A percentile compares a stretch with the other conserved stretches of the same genome.
These are phyloP conservation scores for Solanum hybrid DNA, from an alignment of 305 asterid species.

Conservation along the genomic window DNA sequence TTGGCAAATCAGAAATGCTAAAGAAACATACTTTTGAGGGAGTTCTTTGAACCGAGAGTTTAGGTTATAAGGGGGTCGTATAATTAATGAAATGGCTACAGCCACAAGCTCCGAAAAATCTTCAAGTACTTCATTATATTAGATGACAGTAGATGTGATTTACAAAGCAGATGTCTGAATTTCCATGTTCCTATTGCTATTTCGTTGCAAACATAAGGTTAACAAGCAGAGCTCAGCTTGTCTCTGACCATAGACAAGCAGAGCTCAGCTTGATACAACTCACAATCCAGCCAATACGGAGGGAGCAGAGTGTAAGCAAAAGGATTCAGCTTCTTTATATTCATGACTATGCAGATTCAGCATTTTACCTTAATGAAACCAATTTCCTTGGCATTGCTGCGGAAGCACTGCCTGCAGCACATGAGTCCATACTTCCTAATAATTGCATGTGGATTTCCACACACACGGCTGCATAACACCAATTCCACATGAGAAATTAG, in stretches of 20 bases:
- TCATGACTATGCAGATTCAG: neutral
- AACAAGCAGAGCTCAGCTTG: too few species aligned
- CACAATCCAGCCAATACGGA: neutral
- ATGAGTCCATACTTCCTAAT: conserved; percentile 44
- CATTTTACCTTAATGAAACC: conserved; percentile 41
- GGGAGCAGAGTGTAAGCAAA: neutral
- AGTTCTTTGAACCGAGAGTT: neutral
- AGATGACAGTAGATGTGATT: too few species aligned
- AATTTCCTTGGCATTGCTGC: conserved; percentile 54
- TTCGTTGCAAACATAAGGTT: too few species aligned
- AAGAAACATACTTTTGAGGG: neutral
- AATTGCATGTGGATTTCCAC: conserved; percentile 41
- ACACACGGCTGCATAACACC: conserved; percentile 31
- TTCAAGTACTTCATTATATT: neutral
- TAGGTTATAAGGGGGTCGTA: neutral
- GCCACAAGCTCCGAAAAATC: neutral
- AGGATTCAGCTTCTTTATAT: neutral
- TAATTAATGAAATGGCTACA: neutral
- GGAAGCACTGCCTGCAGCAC: conserved; percentile 62
- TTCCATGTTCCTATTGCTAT: too few species aligned
- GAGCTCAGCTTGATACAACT: neutral
- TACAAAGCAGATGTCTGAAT: too few species aligned
- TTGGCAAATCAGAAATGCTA: neutral
- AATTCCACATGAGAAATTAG: neutral
- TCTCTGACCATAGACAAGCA: neutral